Percentiles rank a stretch among this genome's conserved stretches.
phyloP scores from a whole-genome alignment of 495 filamentous ascomycete genomes.

The Aspergillus incahuasiensis region DNA sequence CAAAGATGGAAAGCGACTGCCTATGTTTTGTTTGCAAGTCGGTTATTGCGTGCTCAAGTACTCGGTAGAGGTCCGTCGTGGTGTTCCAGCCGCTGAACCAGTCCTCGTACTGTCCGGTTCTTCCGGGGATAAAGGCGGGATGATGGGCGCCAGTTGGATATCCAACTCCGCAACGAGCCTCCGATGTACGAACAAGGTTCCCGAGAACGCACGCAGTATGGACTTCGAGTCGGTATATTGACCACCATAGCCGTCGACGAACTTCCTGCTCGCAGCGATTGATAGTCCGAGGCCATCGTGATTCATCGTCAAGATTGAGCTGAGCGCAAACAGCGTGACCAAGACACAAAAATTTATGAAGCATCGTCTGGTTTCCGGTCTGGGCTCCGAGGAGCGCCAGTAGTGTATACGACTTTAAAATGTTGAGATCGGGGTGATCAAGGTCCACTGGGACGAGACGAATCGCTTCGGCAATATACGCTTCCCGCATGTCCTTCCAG shows the following conservation, averaged over 20 bases:
- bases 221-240: slow-evolving; percentile 5
- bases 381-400: neutral
- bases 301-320: neutral
- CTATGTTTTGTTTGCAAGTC: neutral
- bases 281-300: neutral
- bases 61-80: neutral
- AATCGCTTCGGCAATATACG: neutral
- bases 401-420: neutral
- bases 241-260: slow-evolving; percentile 5
- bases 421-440: neutral
- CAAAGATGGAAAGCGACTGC: no score
- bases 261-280: neutral
- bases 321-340: neutral
- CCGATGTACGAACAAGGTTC: neutral
- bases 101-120: neutral
- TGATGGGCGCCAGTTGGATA: neutral
- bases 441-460: neutral
- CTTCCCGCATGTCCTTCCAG: no score
- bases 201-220: slow-evolving; percentile 3
- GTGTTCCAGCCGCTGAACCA: slow-evolving; percentile 3
- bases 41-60: slow-evolving; percentile 3
- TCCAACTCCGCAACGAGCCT: neutral
- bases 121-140: neutral
- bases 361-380: neutral
- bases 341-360: neutral